Percentiles rank a stretch among this genome's conserved stretches.
These are phyloP conservation scores for Cicer arietinum DNA, from an alignment of 306 rosid genomes.

Conservation along the genomic window DNA sequence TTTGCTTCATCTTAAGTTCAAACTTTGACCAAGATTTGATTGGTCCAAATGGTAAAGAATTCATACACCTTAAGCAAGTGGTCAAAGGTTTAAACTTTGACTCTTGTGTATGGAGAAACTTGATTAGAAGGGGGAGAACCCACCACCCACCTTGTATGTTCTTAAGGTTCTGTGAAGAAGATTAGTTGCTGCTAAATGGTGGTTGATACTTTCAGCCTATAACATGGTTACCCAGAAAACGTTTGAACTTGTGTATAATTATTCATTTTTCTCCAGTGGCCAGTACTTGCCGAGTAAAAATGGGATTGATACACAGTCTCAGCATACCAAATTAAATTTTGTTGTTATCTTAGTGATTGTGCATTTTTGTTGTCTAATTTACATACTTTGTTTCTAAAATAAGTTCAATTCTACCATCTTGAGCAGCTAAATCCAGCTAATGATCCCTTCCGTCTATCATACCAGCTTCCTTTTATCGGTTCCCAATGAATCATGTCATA, in stretches of 20 bases:
- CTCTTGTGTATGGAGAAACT: background rate
- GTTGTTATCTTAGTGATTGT: background rate
- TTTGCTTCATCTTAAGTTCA: constrained; percentile 11
- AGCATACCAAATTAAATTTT: background rate
- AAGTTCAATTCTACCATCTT: background rate
- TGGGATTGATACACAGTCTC: constrained; percentile 6
- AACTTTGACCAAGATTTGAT: background rate
- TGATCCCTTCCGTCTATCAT: background rate
- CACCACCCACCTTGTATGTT: background rate
- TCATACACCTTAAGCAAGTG: background rate
- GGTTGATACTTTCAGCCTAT: background rate
- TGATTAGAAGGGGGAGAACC: background rate
- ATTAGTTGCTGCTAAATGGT: background rate
- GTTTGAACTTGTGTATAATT: background rate
- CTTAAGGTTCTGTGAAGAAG: background rate
- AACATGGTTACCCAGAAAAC: background rate
- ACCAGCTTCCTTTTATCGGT: background rate
- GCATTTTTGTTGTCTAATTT: constrained; percentile 33
- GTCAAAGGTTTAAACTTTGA: background rate
- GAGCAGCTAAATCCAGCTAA: background rate
- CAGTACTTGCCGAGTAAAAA: constrained; percentile 13
- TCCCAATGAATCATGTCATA: constrained; percentile 6
- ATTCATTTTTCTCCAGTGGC: background rate
- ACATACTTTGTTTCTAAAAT: background rate
- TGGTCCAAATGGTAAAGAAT: background rate